Evolutionary conservation across 2,329 filamentous ascomycete species (phyloP).

Genomic region (Pseudogymnoascus sp.): DNA sequence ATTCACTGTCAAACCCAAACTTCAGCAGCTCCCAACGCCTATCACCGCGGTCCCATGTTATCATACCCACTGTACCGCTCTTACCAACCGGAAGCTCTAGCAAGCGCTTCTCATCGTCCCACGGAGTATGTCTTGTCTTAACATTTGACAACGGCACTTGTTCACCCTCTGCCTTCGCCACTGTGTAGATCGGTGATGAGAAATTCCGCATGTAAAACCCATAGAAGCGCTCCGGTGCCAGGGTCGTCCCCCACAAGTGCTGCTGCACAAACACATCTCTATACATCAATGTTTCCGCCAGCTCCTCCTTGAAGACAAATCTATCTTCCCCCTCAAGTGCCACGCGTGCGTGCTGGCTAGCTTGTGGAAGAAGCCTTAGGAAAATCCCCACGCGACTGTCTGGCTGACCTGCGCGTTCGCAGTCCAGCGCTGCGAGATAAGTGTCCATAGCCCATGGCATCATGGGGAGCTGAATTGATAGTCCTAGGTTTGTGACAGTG

Average conservation of each 20-base stretch:
- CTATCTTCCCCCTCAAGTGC: not conserved
- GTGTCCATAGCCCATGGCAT: conserved; percentile 20
- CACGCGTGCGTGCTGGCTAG: conserved; percentile 10
- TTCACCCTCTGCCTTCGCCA: not conserved
- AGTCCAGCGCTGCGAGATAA: conserved; percentile 21
- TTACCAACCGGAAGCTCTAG: conserved; percentile 12
- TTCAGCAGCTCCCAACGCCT: conserved; percentile 1
- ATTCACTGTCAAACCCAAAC: conserved; percentile 13
- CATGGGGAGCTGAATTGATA: conserved; percentile 18
- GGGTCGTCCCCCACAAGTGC: not conserved
- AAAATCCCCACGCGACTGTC: conserved; percentile 13
- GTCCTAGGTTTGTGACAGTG: conserved; percentile 18
- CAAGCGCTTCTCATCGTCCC: conserved; percentile 13
- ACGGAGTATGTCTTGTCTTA: not conserved
- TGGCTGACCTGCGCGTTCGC: not conserved
- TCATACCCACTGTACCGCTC: conserved; percentile 12
- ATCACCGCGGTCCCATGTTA: conserved; percentile 8
- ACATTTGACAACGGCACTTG: not conserved
- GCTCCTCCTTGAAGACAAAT: not conserved
- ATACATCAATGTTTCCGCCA: not conserved
- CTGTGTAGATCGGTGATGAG: not conserved
- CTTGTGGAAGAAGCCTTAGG: conserved; percentile 11
- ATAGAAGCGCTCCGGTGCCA: not conserved
- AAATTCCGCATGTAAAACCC: not conserved
- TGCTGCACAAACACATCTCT: not conserved